Conservation (phyloP, 805 yeast species). For the Blastobotrys americana region DNA sequence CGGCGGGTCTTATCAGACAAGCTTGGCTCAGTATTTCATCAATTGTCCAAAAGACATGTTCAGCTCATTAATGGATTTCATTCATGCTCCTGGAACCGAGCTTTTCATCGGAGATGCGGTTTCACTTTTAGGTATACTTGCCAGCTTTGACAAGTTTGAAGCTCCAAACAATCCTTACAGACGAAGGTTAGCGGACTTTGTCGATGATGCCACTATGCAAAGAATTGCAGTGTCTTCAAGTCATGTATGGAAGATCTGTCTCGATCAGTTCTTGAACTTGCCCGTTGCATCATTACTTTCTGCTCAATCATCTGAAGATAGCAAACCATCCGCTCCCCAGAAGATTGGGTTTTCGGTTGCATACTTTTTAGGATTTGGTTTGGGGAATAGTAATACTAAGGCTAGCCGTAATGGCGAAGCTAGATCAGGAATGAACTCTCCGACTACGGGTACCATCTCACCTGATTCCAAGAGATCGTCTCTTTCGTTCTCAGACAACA, state of each 20-base stretch:
- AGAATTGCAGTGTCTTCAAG: slow-evolving; percentile 26
- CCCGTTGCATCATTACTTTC: not conserved
- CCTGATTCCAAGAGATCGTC: not conserved
- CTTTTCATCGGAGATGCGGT: slow-evolving; percentile 31
- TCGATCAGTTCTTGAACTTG: slow-evolving; percentile 12
- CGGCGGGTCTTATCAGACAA: slow-evolving; percentile 29
- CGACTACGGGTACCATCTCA: not conserved
- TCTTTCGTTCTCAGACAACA: not conserved
- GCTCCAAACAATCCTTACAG: slow-evolving; percentile 31
- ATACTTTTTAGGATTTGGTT: slow-evolving; percentile 1
- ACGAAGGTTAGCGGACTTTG: slow-evolving; percentile 33
- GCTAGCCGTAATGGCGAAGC: not conserved
- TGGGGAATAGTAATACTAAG: not conserved
- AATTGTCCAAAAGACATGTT: slow-evolving; percentile 30
- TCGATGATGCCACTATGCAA: slow-evolving; percentile 32
- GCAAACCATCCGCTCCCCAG: not conserved
- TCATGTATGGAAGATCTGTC: slow-evolving; percentile 20
- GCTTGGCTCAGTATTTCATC: slow-evolving; percentile 28
- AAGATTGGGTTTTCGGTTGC: not conserved
- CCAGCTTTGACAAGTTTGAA: slow-evolving; percentile 32
- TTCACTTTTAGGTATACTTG: slow-evolving; percentile 31
- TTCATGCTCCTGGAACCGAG: slow-evolving; percentile 23
- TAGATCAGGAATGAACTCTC: not conserved
- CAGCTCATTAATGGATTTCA: slow-evolving; percentile 29
- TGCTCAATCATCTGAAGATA: not conserved